phyloP scores from a whole-genome alignment of 176 grass and related monocot genomes.

The Melocanna baccifera region DNA sequence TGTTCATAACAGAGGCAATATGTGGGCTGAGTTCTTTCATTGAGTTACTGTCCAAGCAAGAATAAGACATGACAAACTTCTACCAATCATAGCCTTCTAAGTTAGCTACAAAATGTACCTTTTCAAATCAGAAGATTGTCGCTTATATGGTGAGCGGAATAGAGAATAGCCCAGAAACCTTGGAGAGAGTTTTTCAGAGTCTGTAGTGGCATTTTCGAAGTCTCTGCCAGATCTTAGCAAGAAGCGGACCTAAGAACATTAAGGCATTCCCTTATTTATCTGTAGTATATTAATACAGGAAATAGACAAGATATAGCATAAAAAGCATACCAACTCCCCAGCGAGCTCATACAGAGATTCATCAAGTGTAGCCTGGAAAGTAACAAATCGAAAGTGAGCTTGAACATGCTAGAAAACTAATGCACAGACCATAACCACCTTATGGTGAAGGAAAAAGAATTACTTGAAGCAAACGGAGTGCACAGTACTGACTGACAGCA shows the following conservation, averaged over 20 bases:
- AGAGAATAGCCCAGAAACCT: conserved; percentile 85
- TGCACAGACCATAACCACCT: conserved; percentile 15
- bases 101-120: conserved; percentile 49
- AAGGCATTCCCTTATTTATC: conserved; percentile 22
- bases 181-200: conserved; percentile 88
- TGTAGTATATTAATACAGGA: conserved; percentile 12
- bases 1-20: conserved; percentile 95
- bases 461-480: conserved; percentile 89
- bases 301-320: conserved; percentile 39
- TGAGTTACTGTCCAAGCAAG: too few relatives aligned
- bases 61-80: conserved; percentile 12
- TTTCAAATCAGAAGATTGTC: conserved; percentile 86
- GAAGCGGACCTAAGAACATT: conserved; percentile 67
- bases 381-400: conserved; percentile 28
- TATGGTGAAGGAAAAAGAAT: conserved; percentile 33
- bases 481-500: conserved; percentile 92
- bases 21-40: conserved; percentile 44
- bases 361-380: conserved; percentile 83
- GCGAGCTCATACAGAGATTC: conserved; percentile 93
- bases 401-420: conserved; percentile 23
- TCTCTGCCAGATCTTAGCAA: conserved; percentile 95
- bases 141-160: conserved; percentile 70
- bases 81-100: not conserved
- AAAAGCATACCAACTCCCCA: conserved; percentile 79
- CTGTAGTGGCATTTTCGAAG: conserved; percentile 67